A percentile compares a stretch with the other conserved stretches of the same genome.
phyloP scores from a whole-genome alignment of 192 early-diverging fungal genomes.

The Backusella mclennaniae region DNA sequence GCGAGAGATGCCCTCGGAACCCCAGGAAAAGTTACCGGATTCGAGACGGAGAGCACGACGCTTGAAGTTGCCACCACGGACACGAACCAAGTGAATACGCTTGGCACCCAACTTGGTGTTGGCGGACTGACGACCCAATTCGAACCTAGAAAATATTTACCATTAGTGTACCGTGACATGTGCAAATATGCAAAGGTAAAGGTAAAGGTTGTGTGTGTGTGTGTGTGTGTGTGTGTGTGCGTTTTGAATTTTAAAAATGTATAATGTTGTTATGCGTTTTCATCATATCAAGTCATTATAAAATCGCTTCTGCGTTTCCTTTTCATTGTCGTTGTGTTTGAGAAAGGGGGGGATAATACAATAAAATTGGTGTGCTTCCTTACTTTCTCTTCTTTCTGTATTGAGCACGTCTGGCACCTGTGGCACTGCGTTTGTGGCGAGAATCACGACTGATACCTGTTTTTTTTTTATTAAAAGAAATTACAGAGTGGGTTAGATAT shows the following conservation, averaged over 20 bases:
- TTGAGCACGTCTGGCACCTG: constrained; percentile 98
- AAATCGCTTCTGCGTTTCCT: neutral
- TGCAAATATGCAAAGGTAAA: too few species aligned
- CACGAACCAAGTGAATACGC: constrained; percentile 95
- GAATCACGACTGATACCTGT: constrained; percentile 99
- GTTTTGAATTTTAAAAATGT: neutral
- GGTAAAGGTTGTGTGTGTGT: too few species aligned
- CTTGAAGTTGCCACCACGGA: constrained; percentile 99
- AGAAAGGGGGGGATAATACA: neutral
- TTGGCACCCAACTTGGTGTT: constrained; percentile 97
- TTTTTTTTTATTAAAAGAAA: neutral
- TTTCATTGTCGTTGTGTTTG: neutral
- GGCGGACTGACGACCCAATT: constrained; percentile 97
- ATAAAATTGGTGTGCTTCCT: constrained; percentile 1
- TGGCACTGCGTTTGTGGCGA: constrained; percentile 97
- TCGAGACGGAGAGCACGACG: constrained; percentile 98
- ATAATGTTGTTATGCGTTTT: neutral
- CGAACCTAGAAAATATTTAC: constrained; percentile 57
- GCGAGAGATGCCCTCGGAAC: constrained; percentile 90
- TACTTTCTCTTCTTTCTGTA: constrained; percentile 99
- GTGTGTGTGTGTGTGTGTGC: too few species aligned
- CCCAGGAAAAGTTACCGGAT: constrained; percentile 97
- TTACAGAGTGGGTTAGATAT: neutral
- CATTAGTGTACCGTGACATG: neutral
- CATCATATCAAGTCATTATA: too few species aligned